Conservation (phyloP, 2,329 filamentous ascomycete genomes). For the Endoconidiophora polonica region DNA sequence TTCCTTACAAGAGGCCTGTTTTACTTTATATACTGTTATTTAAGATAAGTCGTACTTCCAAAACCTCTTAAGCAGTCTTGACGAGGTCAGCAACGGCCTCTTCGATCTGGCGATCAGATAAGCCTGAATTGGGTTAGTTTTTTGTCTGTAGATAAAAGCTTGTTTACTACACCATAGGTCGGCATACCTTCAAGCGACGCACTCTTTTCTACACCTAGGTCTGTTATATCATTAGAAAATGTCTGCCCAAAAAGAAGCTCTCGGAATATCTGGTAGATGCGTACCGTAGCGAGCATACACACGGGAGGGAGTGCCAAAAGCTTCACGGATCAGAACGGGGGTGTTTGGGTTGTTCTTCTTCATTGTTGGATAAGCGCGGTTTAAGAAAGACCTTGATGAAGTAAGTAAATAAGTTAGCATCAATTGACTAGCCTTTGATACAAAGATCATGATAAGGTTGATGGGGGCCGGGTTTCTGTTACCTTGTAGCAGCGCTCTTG, state of each 20-base stretch:
- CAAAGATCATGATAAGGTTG: neutral
- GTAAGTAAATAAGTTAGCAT: slow-evolving; percentile 12
- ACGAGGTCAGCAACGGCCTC: slow-evolving; percentile 39
- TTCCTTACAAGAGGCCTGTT: too few species aligned
- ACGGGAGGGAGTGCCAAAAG: slow-evolving; percentile 63
- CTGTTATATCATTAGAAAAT: slow-evolving; percentile 18
- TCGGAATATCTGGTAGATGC: slow-evolving; percentile 16
- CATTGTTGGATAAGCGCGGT: slow-evolving; percentile 89
- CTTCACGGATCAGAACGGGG: slow-evolving; percentile 91
- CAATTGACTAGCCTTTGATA: neutral
- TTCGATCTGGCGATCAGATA: slow-evolving; percentile 45
- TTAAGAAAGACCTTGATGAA: slow-evolving; percentile 60
- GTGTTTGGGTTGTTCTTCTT: slow-evolving; percentile 96
- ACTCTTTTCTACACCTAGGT: slow-evolving; percentile 40
- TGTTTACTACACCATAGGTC: slow-evolving; percentile 15
- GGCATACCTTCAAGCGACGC: slow-evolving; percentile 33
- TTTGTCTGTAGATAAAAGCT: neutral
- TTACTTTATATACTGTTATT: too few species aligned
- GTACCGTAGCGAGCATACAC: slow-evolving; percentile 87
- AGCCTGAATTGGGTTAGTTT: slow-evolving; percentile 20
- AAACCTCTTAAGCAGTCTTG: slow-evolving; percentile 20
- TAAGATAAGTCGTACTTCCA: too few species aligned
- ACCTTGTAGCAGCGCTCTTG: slow-evolving; percentile 80
- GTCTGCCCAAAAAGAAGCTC: neutral
- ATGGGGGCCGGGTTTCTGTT: neutral